These are phyloP conservation scores for Acanthochlamys bracteata DNA, from an alignment of 106 monocot species.

Conservation along the genomic window DNA sequence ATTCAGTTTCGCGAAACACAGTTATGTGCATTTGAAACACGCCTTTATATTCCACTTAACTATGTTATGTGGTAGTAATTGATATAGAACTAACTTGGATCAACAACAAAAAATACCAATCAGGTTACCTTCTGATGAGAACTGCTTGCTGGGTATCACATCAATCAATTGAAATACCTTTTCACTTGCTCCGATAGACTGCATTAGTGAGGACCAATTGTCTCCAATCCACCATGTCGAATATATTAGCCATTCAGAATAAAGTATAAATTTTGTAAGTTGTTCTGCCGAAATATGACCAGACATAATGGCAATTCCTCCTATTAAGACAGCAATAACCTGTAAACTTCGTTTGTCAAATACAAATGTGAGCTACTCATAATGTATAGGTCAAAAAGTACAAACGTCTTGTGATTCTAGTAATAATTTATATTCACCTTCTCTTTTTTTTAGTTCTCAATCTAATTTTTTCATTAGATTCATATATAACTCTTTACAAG, in stretches of 20 bases:
- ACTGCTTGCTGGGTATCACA: constrained; percentile 59
- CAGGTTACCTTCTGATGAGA: constrained; percentile 45
- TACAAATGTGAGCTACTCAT: not conserved
- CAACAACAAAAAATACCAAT: too few relatives aligned
- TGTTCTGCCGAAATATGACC: constrained; percentile 86
- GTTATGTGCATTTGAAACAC: too few relatives aligned
- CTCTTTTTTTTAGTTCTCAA: too few relatives aligned
- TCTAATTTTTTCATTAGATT: too few relatives aligned
- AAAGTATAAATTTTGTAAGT: constrained; percentile 86
- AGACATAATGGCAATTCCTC: constrained; percentile 73
- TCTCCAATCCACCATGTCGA: constrained; percentile 90
- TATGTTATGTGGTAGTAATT: too few relatives aligned
- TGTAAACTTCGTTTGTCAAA: constrained; percentile 16
- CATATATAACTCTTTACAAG: too few relatives aligned
- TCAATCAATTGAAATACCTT: constrained; percentile 90
- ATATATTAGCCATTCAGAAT: constrained; percentile 90
- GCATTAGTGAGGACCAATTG: constrained; percentile 90
- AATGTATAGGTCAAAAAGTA: too few relatives aligned
- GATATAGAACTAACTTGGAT: too few relatives aligned
- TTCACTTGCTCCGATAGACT: constrained; percentile 92
- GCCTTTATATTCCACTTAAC: too few relatives aligned
- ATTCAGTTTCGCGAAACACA: too few relatives aligned
- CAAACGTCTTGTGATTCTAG: too few relatives aligned
- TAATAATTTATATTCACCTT: too few relatives aligned
- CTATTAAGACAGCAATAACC: constrained; percentile 87